A percentile compares a stretch with the other conserved stretches of the same genome.
phyloP scores from a whole-genome alignment of 257 asterid genomes.

The Nicotiana undulata region DNA sequence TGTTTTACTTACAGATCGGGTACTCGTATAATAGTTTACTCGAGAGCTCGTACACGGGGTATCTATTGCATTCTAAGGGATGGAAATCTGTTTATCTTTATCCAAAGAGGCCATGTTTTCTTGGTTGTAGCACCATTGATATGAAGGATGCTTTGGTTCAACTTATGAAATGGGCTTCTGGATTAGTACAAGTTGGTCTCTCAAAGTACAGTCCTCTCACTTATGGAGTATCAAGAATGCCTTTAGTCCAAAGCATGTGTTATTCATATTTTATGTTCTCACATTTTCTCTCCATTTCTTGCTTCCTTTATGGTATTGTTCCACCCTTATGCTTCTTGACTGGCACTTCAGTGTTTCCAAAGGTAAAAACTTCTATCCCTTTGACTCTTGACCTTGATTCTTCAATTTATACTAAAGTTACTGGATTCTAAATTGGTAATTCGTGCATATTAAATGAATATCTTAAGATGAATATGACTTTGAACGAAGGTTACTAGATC shows the following conservation, averaged over 20 bases:
- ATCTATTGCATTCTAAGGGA: constrained; percentile 47
- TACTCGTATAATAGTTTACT: constrained; percentile 58
- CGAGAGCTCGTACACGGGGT: constrained; percentile 63
- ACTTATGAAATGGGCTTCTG: constrained; percentile 67
- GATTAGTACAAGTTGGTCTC: constrained; percentile 52
- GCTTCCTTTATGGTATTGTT: constrained; percentile 39
- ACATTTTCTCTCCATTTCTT: constrained; percentile 37
- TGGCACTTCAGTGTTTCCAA: constrained; percentile 52
- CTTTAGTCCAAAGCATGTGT: constrained; percentile 45
- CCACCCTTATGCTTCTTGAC: constrained; percentile 41
- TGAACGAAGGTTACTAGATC: background rate
- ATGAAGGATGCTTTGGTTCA: constrained; percentile 57
- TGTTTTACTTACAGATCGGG: constrained; percentile 41
- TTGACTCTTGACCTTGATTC: background rate
- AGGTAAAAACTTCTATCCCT: constrained; percentile 24
- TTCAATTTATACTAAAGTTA: background rate
- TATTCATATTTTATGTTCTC: constrained; percentile 39
- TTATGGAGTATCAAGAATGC: constrained; percentile 41
- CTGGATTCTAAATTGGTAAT: background rate
- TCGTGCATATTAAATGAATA: background rate
- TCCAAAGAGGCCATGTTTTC: constrained; percentile 51
- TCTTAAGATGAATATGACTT: background rate
- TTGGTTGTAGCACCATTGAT: constrained; percentile 54
- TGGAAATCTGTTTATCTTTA: constrained; percentile 54
- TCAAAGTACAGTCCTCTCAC: constrained; percentile 47